phyloP scores from a whole-genome alignment of 306 rosid species.

The Cucumis cinereus region DNA sequence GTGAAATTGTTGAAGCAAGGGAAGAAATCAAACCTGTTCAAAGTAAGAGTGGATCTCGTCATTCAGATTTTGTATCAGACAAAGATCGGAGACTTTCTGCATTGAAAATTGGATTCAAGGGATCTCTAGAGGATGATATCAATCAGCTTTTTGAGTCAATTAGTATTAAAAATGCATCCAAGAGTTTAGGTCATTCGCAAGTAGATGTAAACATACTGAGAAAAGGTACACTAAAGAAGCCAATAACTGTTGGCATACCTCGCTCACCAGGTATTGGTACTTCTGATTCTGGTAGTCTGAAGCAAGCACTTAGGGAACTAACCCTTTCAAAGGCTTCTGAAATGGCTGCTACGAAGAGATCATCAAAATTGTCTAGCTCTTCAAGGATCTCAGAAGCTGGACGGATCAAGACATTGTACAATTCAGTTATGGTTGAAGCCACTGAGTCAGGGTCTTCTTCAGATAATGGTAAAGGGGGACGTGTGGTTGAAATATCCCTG shows the following conservation, averaged over 20 bases:
- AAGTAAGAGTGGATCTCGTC: constrained; percentile 15
- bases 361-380: constrained; percentile 60
- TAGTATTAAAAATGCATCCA: constrained; percentile 42
- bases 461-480: constrained; percentile 25
- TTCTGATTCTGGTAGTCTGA: constrained; percentile 58
- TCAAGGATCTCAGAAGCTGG: constrained; percentile 75
- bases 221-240: constrained; percentile 60
- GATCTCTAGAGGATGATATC: constrained; percentile 60
- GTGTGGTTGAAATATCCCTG: constrained; percentile 32
- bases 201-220: constrained; percentile 42
- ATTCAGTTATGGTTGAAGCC: constrained; percentile 56
- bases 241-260: constrained; percentile 47
- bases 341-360: constrained; percentile 85
- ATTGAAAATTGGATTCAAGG: constrained; percentile 46
- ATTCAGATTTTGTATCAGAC: constrained; percentile 14
- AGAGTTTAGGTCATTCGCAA: constrained; percentile 36
- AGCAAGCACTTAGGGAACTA: constrained; percentile 89
- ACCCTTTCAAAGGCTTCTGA: constrained; percentile 94
- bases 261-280: constrained; percentile 52
- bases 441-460: constrained; percentile 25
- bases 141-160: constrained; percentile 63
- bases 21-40: constrained; percentile 46
- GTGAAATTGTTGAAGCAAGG: constrained; percentile 85
- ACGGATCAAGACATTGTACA: constrained; percentile 75
- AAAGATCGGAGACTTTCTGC: constrained; percentile 32